Evolutionary conservation across 2,329 filamentous ascomycete species (phyloP).

Genomic region (Xylaria sp.): DNA sequence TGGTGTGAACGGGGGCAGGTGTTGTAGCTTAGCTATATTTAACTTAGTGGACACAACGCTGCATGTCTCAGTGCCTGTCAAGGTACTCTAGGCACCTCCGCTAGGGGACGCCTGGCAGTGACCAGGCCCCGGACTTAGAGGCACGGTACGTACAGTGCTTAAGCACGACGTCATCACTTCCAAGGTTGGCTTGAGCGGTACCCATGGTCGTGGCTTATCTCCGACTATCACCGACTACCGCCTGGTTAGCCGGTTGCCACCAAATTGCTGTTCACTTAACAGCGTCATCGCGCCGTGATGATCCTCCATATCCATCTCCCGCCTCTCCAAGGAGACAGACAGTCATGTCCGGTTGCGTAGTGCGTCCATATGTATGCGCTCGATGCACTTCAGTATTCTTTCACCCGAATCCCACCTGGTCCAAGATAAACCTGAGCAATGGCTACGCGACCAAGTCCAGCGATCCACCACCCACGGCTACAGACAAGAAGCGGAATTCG

Average conservation of each 20-base stretch:
- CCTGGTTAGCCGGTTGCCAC: constrained; percentile 4
- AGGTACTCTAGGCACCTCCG: too few relatives aligned
- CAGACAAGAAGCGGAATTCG: constrained; percentile 9
- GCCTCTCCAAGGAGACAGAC: constrained; percentile 11
- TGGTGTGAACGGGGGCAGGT: too few relatives aligned
- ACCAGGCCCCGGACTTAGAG: too few relatives aligned
- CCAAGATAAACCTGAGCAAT: not conserved
- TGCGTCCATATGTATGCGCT: constrained; percentile 32
- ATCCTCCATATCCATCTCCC: not conserved
- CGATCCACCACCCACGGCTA: not conserved
- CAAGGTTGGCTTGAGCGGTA: too few relatives aligned
- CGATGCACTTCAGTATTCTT: constrained; percentile 18
- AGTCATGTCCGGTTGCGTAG: constrained; percentile 31
- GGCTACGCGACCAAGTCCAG: constrained; percentile 19
- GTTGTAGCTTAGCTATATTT: too few relatives aligned
- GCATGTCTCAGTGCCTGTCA: too few relatives aligned
- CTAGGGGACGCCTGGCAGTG: too few relatives aligned
- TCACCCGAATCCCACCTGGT: not conserved
- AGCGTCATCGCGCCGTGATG: constrained; percentile 23
- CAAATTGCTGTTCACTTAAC: not conserved
- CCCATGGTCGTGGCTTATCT: not conserved
- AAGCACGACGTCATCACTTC: not conserved
- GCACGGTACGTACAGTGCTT: too few relatives aligned
- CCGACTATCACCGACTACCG: not conserved
- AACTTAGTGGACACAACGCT: too few relatives aligned